Percentiles rank a stretch among this genome's conserved stretches.
These are phyloP conservation scores for Geosmithia flava DNA, from an alignment of 2,329 filamentous ascomycete species.

Conservation along the genomic window DNA sequence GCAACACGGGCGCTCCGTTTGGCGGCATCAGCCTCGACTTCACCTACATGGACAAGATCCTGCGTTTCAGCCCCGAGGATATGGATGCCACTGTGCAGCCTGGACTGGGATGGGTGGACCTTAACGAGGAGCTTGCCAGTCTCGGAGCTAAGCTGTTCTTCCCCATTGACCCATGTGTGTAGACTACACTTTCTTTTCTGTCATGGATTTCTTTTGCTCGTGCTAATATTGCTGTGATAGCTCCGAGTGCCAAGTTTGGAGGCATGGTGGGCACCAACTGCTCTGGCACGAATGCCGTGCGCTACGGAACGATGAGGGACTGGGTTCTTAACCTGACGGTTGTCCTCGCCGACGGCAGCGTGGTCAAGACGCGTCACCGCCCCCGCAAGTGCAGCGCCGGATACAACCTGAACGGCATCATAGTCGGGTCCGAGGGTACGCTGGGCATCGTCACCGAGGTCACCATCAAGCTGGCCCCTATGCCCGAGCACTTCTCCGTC, in stretches of 20 bases:
- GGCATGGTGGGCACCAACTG: constrained; percentile 59
- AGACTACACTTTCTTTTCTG: too few species aligned
- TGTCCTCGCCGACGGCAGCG: constrained; percentile 67
- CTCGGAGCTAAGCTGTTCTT: constrained; percentile 57
- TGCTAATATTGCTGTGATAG: constrained; percentile 3
- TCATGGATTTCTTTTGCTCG: too few species aligned
- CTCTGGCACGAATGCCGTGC: constrained; percentile 67
- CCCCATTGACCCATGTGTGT: constrained; percentile 62
- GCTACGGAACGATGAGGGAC: constrained; percentile 80
- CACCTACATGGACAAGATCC: constrained; percentile 58
- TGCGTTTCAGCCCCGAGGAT: constrained; percentile 55
- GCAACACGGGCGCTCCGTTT: constrained; percentile 76
- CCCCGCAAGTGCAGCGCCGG: constrained; percentile 68
- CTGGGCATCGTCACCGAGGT: constrained; percentile 72
- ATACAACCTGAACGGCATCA: constrained; percentile 66
- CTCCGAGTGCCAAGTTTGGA: constrained; percentile 69
- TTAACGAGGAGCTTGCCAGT: constrained; percentile 58
- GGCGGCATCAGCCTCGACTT: constrained; percentile 74
- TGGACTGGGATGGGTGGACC: constrained; percentile 64
- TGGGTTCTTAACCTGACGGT: constrained; percentile 76
- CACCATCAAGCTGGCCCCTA: constrained; percentile 61
- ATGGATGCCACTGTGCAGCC: constrained; percentile 58
- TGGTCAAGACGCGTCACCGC: constrained; percentile 66
- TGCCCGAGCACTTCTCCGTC: constrained; percentile 56
- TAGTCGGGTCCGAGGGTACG: constrained; percentile 73